A percentile compares a stretch with the other conserved stretches of the same genome.
Evolutionary conservation across 164 flowering plant genomes (phyloP).

Genomic region (Vitis riparia): DNA sequence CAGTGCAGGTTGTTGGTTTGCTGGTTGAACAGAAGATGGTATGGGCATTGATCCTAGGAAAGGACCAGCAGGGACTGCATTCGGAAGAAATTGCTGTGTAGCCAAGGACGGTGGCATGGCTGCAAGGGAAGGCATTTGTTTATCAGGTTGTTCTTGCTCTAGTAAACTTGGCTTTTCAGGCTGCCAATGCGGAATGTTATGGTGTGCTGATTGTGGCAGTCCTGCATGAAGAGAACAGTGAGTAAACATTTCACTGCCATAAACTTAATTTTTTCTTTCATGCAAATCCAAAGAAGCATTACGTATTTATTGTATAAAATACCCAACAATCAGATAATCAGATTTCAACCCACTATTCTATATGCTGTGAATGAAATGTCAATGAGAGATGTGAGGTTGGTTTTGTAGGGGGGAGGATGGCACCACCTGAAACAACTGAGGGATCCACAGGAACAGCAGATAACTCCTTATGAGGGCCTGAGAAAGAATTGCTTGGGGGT

Average conservation of each 20-base stretch:
- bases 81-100: conserved; percentile 55
- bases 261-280: not conserved
- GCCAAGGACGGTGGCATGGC: conserved; percentile 33
- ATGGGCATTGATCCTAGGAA: conserved; percentile 56
- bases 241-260: not conserved
- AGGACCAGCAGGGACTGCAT: conserved; percentile 34
- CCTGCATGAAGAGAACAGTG: conserved; percentile 34
- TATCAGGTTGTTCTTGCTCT: conserved; percentile 57
- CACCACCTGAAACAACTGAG: conserved; percentile 41
- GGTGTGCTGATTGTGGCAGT: conserved; percentile 29
- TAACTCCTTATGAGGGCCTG: conserved; percentile 48
- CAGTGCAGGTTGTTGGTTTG: conserved; percentile 37
- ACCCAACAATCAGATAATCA: too few species aligned
- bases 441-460: conserved; percentile 42
- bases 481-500: conserved; percentile 41
- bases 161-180: conserved; percentile 48
- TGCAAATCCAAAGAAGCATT: not conserved
- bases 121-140: conserved; percentile 30
- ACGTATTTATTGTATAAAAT: too few species aligned
- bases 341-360: too few species aligned
- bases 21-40: conserved; percentile 45
- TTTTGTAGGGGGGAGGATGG: too few species aligned
- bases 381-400: not conserved
- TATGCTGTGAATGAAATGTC: not conserved
- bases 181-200: conserved; percentile 58